A percentile compares a stretch with the other conserved stretches of the same genome.
These are phyloP conservation scores for Viola odorata DNA, from an alignment of 345 rosid genomes.

Conservation along the genomic window DNA sequence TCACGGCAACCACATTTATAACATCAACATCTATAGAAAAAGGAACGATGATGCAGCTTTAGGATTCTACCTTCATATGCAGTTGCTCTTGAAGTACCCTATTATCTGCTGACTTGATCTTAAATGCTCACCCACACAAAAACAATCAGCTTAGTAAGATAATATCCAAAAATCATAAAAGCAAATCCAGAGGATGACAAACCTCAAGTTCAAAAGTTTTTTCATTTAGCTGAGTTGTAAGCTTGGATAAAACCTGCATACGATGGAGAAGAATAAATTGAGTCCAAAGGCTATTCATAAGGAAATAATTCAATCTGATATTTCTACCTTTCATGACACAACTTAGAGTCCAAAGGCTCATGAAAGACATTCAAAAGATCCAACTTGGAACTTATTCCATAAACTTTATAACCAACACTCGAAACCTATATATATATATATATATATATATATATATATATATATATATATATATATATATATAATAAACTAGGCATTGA, in stretches of 20 bases:
- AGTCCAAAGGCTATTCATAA: slow-evolving; percentile 5
- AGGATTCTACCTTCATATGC: slow-evolving; percentile 48
- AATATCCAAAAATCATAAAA: slow-evolving; percentile 10
- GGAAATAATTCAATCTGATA: not conserved
- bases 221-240: slow-evolving; percentile 52
- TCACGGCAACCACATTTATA: slow-evolving; percentile 8
- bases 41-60: slow-evolving; percentile 9
- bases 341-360: too few species aligned
- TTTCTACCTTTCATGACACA: too few species aligned
- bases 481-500: too few species aligned
- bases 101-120: slow-evolving; percentile 69
- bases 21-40: not conserved
- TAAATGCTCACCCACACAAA: slow-evolving; percentile 20
- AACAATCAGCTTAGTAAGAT: slow-evolving; percentile 14
- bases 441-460: too few species aligned
- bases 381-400: too few species aligned
- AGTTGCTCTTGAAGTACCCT: slow-evolving; percentile 68
- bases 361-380: too few species aligned
- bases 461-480: too few species aligned
- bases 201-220: slow-evolving; percentile 71
- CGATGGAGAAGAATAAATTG: slow-evolving; percentile 16
- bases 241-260: slow-evolving; percentile 48
- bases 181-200: slow-evolving; percentile 23
- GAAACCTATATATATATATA: too few species aligned
- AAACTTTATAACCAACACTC: too few species aligned